These are phyloP conservation scores for Amesomyces nigricolor DNA, from an alignment of 2,329 filamentous ascomycete genomes.

Conservation along the genomic window DNA sequence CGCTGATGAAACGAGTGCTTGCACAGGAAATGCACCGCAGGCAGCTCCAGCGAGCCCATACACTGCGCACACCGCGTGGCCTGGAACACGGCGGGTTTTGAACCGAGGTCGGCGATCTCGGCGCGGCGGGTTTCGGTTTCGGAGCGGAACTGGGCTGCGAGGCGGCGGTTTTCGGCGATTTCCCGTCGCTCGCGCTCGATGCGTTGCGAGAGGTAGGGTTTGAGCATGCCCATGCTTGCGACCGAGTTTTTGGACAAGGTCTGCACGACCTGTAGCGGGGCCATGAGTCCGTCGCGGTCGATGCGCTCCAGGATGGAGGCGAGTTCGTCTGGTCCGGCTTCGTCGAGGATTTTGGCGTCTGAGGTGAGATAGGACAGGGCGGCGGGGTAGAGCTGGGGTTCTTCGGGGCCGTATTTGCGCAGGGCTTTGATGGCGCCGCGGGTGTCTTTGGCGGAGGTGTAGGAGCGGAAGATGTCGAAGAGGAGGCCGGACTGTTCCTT, in stretches of 20 bases:
- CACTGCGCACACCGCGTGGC: constrained; percentile 84
- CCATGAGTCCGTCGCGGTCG: constrained; percentile 86
- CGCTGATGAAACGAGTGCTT: constrained; percentile 95
- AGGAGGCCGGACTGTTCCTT: constrained; percentile 88
- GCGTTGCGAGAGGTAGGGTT: constrained; percentile 81
- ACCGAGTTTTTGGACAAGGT: constrained; percentile 65
- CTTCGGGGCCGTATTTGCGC: constrained; percentile 83
- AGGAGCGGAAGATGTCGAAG: constrained; percentile 95
- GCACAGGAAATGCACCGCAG: constrained; percentile 91
- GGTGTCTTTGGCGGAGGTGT: constrained; percentile 88
- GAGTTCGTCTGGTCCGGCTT: constrained; percentile 78
- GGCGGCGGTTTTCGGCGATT: constrained; percentile 70
- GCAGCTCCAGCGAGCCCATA: constrained; percentile 70
- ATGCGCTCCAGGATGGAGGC: constrained; percentile 77
- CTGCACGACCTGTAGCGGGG: constrained; percentile 92
- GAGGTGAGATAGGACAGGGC: constrained; percentile 92
- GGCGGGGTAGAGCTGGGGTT: constrained; percentile 87
- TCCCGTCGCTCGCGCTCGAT: constrained; percentile 85
- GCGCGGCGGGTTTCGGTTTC: constrained; percentile 76
- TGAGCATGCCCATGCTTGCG: constrained; percentile 96
- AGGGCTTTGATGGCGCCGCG: constrained; percentile 83
- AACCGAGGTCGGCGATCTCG: constrained; percentile 71
- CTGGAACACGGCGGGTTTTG: constrained; percentile 84
- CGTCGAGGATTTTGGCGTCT: constrained; percentile 70
- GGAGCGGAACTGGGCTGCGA: constrained; percentile 75